phyloP scores from a whole-genome alignment of 139 green algal species.

The Coelastrella sp. region DNA sequence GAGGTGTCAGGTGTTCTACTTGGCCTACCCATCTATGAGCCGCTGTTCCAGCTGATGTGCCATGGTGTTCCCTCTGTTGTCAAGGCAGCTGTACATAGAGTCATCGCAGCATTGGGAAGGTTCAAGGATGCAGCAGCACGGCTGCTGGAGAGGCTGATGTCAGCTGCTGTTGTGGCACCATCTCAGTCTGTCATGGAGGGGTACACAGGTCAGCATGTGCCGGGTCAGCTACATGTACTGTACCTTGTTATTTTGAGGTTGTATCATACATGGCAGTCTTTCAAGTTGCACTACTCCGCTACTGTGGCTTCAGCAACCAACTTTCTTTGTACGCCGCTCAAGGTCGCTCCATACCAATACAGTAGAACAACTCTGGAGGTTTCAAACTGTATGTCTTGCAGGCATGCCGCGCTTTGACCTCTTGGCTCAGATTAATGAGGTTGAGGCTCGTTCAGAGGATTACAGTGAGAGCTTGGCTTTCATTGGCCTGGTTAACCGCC shows the following conservation, averaged over 20 bases:
- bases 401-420: conserved; percentile 54
- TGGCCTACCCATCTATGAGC: conserved; percentile 73
- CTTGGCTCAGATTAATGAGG: conserved; percentile 78
- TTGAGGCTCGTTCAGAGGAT: conserved; percentile 79
- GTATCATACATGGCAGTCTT: too few species aligned
- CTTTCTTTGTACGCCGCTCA: too few species aligned
- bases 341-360: too few species aligned
- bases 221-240: too few species aligned
- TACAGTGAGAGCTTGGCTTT: conserved; percentile 80
- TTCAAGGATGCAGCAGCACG: conserved; percentile 57
- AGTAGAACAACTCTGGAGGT: background rate
- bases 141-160: conserved; percentile 75
- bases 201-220: background rate
- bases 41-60: conserved; percentile 87
- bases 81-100: conserved; percentile 45
- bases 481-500: conserved; percentile 74
- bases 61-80: conserved; percentile 69
- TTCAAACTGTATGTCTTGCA: background rate
- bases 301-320: too few species aligned
- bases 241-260: too few species aligned
- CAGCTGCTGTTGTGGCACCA: conserved; percentile 64
- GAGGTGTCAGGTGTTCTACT: conserved; percentile 45
- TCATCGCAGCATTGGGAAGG: conserved; percentile 64
- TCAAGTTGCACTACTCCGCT: too few species aligned
- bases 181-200: background rate